These are phyloP conservation scores for Trichoderma citrinoviride DNA, from an alignment of 2,329 filamentous ascomycete genomes.

Conservation along the genomic window DNA sequence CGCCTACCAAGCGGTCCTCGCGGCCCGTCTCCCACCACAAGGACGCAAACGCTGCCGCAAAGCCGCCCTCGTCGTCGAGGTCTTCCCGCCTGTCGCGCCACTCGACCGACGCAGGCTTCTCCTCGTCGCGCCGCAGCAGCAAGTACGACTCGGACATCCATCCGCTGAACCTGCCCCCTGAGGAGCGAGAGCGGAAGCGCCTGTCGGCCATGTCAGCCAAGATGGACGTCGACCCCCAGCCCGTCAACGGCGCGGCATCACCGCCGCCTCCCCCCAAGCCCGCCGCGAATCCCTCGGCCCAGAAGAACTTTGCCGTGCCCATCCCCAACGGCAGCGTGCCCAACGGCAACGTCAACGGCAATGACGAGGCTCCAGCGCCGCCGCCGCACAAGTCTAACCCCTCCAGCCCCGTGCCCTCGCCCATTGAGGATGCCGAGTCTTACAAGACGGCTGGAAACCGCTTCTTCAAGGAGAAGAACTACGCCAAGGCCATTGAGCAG, in stretches of 20 bases:
- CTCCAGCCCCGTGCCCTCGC: constrained; percentile 54
- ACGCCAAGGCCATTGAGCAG: constrained; percentile 80
- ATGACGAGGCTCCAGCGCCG: constrained; percentile 57
- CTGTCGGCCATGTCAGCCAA: constrained; percentile 64
- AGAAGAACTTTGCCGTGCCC: constrained; percentile 50
- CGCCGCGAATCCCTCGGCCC: constrained; percentile 37
- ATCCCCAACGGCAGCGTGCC: constrained; percentile 45
- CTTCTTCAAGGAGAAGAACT: constrained; percentile 94
- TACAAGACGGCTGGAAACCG: constrained; percentile 95
- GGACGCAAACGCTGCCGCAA: constrained; percentile 27
- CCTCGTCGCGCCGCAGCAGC: constrained; percentile 45
- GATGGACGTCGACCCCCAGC: constrained; percentile 75
- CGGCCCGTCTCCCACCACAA: constrained; percentile 32
- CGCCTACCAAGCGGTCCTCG: constrained; percentile 32
- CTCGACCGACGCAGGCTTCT: constrained; percentile 48
- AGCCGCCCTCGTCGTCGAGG: constrained; percentile 34
- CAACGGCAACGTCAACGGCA: constrained; percentile 34
- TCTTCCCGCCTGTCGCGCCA: constrained; percentile 48
- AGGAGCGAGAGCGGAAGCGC: constrained; percentile 82
- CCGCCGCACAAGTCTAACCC: constrained; percentile 69
- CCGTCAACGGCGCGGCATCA: constrained; percentile 51
- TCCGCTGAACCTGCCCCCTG: constrained; percentile 85
- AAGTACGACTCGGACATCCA: constrained; percentile 70
- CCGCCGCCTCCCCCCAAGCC: constrained; percentile 44
- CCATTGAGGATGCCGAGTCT: constrained; percentile 75